phyloP scores from a whole-genome alignment of 192 early-diverging fungal genomes.

The Paraglomus brasilianum region DNA sequence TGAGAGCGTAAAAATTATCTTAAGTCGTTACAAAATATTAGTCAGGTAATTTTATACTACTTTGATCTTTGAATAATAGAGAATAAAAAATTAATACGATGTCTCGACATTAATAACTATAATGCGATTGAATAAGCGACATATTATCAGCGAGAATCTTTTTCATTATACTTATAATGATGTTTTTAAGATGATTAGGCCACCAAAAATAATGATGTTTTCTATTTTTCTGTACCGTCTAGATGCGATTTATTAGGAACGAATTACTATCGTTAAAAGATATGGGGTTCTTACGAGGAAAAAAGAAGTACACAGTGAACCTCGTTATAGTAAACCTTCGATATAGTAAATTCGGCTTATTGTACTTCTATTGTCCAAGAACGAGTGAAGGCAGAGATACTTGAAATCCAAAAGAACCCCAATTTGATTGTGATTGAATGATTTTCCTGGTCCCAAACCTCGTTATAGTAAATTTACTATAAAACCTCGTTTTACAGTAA shows the following conservation, averaged over 20 bases:
- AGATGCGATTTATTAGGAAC: conserved; percentile 19
- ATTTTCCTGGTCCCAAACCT: no score
- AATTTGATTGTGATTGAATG: no score
- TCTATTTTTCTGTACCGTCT: no score
- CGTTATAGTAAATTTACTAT: no score
- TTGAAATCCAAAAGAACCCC: no score
- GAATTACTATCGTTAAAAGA: conserved; percentile 10
- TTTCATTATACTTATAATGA: conserved; percentile 15
- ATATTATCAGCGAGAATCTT: conserved; percentile 20
- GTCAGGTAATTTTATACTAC: conserved; percentile 2
- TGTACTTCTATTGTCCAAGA: no score
- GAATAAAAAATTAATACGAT: no score
- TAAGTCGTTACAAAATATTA: conserved; percentile 15
- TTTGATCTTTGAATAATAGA: conserved; percentile 8
- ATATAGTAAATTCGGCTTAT: no score
- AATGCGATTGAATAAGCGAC: conserved; percentile 12
- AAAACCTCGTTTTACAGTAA: no score
- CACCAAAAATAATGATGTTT: conserved; percentile 6
- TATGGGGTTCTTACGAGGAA: conserved; percentile 12
- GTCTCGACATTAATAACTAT: conserved; percentile 19
- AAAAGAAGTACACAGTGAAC: conserved; percentile 14
- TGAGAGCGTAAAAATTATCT: conserved; percentile 8
- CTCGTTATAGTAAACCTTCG: no score
- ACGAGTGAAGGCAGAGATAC: no score
- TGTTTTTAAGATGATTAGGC: not conserved